These are phyloP conservation scores for Entomortierella chlamydospora DNA, from an alignment of 192 early-diverging fungal species.

Conservation along the genomic window DNA sequence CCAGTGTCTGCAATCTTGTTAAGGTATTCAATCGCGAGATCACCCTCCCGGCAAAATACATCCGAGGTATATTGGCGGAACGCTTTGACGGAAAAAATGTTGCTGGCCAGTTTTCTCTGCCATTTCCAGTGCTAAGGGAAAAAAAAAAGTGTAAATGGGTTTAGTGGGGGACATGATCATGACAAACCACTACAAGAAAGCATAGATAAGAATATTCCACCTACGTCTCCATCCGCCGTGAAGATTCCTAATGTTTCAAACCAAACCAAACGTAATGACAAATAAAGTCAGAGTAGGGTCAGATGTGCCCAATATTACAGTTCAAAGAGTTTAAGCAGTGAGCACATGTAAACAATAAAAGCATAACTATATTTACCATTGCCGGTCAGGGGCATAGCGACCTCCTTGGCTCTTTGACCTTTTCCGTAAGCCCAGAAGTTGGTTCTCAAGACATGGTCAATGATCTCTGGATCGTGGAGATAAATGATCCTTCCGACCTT, in stretches of 20 bases:
- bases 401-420: slow-evolving; percentile 9
- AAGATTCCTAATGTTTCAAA: slow-evolving; percentile 34
- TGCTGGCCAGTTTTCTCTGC: slow-evolving; percentile 29
- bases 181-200: not conserved
- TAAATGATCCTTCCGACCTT: slow-evolving; percentile 20
- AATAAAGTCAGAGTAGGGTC: no score
- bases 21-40: slow-evolving; percentile 22
- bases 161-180: no score
- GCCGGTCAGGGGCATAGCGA: slow-evolving; percentile 9
- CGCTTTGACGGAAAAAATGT: slow-evolving; percentile 40
- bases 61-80: slow-evolving; percentile 46
- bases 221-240: slow-evolving; percentile 16
- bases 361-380: no score
- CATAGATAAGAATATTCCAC: not conserved
- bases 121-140: slow-evolving; percentile 37
- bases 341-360: no score
- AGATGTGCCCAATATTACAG: no score
- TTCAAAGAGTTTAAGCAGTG: no score
- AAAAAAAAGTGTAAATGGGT: no score
- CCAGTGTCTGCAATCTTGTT: slow-evolving; percentile 22
- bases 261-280: no score
- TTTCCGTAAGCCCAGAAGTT: slow-evolving; percentile 42
- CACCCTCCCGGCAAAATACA: slow-evolving; percentile 22
- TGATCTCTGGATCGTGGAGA: slow-evolving; percentile 16
- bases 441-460: slow-evolving; percentile 25